Evolutionary conservation across 2,329 filamentous ascomycete genomes (phyloP), one percentile per base, ranked within the genome.

Genomic region (Acephala macrosclerotiorum): DNA sequence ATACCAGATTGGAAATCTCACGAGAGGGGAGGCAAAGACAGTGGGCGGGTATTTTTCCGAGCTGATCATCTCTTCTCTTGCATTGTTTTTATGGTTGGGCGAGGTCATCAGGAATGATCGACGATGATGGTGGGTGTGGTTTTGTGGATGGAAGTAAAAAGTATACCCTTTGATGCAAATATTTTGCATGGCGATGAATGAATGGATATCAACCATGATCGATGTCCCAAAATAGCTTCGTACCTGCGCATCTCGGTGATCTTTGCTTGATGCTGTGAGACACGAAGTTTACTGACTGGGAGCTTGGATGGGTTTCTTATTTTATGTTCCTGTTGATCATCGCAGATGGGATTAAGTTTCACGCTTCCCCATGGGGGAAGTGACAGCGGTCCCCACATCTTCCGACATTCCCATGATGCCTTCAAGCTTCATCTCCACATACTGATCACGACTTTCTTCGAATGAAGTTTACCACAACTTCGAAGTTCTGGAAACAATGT

Each of bases 21-120:
- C 12, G 18, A 7, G 26, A 29, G 25, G 26, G n/a, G 49, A 33
- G 18, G 1, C n/a, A 49, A 22, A 7, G n/a, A 14, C 49, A 53
- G 49, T 18, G 49, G 49, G 49, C 49, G 49, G 49, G 49, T 53
- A 29, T 14, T 14, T 12, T 53, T 53, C 49, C 49, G 49, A 53
- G 49, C 49, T 53, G 49, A 16, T 53, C 25, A 33, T 33, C 25
- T 53, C 49, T 53, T 14, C 16, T 53, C 49, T 53, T 18, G 26
- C 6, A 11, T 53, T 3, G 29, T 18, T 22, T 18, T 26, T 53
- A 18, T 26, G 12, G 12, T 53, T 18, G 26, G 14, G 26, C 14
- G 2, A 53, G 18, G 45, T 49, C n/a, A 49, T 49, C 45, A 11
- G 45, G 45, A 49, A 25, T 49, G 20, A 49, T 22, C 20, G 20